Percentiles rank a stretch among this genome's conserved stretches.
These are phyloP conservation scores for Gentiana straminea DNA, from an alignment of 257 asterid species.

Conservation along the genomic window DNA sequence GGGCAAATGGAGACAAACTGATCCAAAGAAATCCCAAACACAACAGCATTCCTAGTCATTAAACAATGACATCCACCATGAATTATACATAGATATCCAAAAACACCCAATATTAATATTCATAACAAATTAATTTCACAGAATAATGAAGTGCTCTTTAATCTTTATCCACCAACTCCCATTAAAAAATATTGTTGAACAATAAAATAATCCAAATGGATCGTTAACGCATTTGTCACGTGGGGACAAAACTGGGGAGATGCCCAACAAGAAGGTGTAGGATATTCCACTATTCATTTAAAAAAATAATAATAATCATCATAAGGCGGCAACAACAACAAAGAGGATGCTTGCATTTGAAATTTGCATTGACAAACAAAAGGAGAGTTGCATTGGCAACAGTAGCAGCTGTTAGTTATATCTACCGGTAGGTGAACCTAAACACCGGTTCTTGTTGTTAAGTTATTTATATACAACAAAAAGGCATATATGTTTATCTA, in stretches of 20 bases:
- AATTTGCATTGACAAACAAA: no score
- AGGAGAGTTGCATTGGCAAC: conserved; percentile 4
- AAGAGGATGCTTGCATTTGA: no score
- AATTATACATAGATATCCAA: conserved; percentile 2
- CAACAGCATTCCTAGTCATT: conserved; percentile 56
- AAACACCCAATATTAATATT: conserved; percentile 15
- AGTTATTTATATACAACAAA: no score
- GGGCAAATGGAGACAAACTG: conserved; percentile 41
- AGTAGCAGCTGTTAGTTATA: conserved; percentile 30
- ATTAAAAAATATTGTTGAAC: conserved; percentile 2
- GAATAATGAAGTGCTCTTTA: conserved; percentile 22
- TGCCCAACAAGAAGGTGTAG: conserved; percentile 21
- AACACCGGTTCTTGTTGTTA: conserved; percentile 10
- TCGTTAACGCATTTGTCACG: conserved; percentile 44
- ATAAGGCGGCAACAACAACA: no score
- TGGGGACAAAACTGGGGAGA: conserved; percentile 33
- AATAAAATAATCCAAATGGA: conserved; percentile 24
- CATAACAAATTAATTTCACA: conserved; percentile 21
- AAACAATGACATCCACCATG: conserved; percentile 63
- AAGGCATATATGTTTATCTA: no score
- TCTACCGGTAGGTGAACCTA: conserved; percentile 88
- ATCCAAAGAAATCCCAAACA: conserved; percentile 34
- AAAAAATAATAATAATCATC: no score
- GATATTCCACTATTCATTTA: conserved; percentile 9
- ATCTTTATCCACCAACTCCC: conserved; percentile 19